Base-by-base conservation (phyloP, 2,329 filamentous ascomycete species). In the Emericellopsis cladophorae region DNA sequence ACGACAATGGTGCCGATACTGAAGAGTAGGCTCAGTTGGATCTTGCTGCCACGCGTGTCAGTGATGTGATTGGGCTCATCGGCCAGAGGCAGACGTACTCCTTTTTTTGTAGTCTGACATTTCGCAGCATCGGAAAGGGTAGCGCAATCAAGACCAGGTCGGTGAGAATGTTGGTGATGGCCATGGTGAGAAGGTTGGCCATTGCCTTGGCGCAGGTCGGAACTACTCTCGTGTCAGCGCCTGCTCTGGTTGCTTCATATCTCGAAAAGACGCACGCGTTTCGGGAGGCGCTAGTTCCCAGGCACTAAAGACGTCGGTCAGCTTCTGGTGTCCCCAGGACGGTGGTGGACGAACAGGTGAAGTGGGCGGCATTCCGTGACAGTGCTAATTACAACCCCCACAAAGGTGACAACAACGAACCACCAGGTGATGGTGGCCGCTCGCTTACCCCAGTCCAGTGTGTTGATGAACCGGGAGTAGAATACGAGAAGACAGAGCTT, bases 401-500 rank as follows among this genome's bases (percentile, higher is more conserved):
- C 29, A 31, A 54, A 57, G 1, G 46, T 52, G n/a, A 49, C 21
- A 31, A 49, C 46, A n/a, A 57, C 52, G 23, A 54, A 49, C 44
- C 42, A 49, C 50, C 54, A 54, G 1, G 55, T 41, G 4, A 42
- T 43, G 7, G 42, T 41, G 1, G 46, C 47, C 18, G 46, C 52
- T 7, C 39, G 4, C 21, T 49, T 49, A 11, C 54, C 54, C 45
- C 48, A 50, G 7, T 42, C 38, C 12, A 49, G 44, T 10, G 43
- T 26, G 37, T 54, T 39, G 22, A 57, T 47, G 37, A 57, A 57
- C 16, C 54, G 54, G 0, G 54, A 51, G 42, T 57, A 57, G 39
- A 57, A 57, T 22, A 48, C 47, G 31, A 57, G 43, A 16, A 57
- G 26, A 33, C 51, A 53, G 7, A 57, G 36, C 48, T 57, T 57